phyloP scores from a whole-genome alignment of 768 basidiomycete genomes.

The Tephrocybe sp. region DNA sequence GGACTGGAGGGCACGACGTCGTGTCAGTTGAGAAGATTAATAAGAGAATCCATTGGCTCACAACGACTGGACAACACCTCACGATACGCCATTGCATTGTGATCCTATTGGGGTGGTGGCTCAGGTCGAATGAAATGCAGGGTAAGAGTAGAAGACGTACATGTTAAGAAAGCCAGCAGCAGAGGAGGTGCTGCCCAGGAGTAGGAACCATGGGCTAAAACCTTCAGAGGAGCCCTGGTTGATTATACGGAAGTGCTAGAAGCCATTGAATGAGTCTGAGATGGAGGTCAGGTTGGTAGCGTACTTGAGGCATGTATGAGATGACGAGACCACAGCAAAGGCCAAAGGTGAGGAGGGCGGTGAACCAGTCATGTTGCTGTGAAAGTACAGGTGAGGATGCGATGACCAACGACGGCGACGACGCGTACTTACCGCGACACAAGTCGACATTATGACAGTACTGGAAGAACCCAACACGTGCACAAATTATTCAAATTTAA shows the following conservation, averaged over 20 bases:
- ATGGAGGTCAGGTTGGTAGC: slow-evolving; percentile 17
- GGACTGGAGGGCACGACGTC: slow-evolving; percentile 39
- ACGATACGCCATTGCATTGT: slow-evolving; percentile 83
- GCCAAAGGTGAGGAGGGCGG: slow-evolving; percentile 57
- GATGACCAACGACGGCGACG: not conserved
- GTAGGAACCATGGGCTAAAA: slow-evolving; percentile 86
- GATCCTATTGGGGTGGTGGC: slow-evolving; percentile 44
- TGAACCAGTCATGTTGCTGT: slow-evolving; percentile 73
- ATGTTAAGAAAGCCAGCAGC: slow-evolving; percentile 86
- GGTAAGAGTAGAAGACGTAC: slow-evolving; percentile 32
- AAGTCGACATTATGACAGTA: not conserved
- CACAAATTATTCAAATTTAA: too few species aligned
- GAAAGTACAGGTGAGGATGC: not conserved
- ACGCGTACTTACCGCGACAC: not conserved
- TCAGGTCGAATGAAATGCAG: not conserved
- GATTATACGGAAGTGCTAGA: slow-evolving; percentile 79
- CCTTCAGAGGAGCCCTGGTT: slow-evolving; percentile 77
- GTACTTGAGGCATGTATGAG: slow-evolving; percentile 83
- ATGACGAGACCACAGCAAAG: slow-evolving; percentile 72
- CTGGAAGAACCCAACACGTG: too few species aligned
- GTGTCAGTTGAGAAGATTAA: not conserved
- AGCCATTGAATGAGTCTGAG: not conserved
- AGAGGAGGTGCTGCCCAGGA: slow-evolving; percentile 83
- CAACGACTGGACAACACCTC: slow-evolving; percentile 75
- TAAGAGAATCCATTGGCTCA: slow-evolving; percentile 36